Base-by-base conservation (phyloP, 1,284 basidiomycete species). In the Mycosarcoma maydis region DNA sequence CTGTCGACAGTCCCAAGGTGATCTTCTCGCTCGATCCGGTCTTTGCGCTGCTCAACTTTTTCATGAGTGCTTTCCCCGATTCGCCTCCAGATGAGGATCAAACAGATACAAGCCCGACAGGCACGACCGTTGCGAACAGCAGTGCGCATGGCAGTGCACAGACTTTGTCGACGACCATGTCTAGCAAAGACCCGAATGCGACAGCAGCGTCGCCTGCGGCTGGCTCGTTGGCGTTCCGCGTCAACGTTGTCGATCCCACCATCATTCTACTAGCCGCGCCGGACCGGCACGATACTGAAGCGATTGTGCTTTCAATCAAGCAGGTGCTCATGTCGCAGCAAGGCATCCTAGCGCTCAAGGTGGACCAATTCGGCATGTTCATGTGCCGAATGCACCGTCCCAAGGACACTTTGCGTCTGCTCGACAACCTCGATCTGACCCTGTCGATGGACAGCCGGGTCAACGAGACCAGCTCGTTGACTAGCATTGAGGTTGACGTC, bases 11-110 rank as follows among this genome's bases (percentile, higher is more conserved):
- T 27, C 96, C 96, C 6, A 89, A 92, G 75, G 86, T 98, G 74
- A 92, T 98, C 64, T 92, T 99, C 75, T 90, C 96, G 4, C 86
- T 97, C 20, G 94, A 98, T 72, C 95, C 93, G 0, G 86, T 98
- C 30, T 92, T 97, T 76, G 90, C 91, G 1, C 84, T 99, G 29
- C 84, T 94, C 27, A 88, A 90, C 59, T 98, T 97, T 83, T 92
- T 95, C 79, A 86, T 87, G 39, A 89, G 87, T 59, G 87, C 90
- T 0, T 88, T 89, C 41, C 52, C 55, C 0, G 52, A 50, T 11
- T 13, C 33, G 23, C 46, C 54, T 17, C n/a, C 43, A 8, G 48
- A 41, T 0, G 47, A 52, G 16, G 33, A 49, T 10, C 42, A 40
- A 14, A n/a, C 38, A 1, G 45, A 51, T 13, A 16, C 17, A 6